Evolutionary conservation across 768 basidiomycete species (phyloP), one percentile per base, ranked within the genome.

Genomic region (Termitomyces eurrhizus): DNA sequence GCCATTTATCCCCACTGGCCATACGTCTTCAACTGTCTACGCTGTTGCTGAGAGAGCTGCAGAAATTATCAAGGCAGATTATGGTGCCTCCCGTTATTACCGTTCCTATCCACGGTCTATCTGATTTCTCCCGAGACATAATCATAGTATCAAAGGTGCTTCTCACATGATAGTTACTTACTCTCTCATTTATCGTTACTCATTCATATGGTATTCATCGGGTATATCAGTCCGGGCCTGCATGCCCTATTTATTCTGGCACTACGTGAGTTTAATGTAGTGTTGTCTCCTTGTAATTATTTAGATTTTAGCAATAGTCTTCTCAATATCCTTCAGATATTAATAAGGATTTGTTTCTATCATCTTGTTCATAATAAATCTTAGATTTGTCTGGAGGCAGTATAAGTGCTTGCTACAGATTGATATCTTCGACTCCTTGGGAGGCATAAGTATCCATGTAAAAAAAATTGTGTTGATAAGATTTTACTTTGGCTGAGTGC

Each of bases 41-140:
- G 64, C 60, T 11, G 52, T 68, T 16, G 68, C 67, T 3, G 68
- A 69, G 39, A 56, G 65, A 45, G 63, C 65, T 60, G 68, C 79
- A 16, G 67, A 67, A 35, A 45, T 68, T 29, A 65, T 67, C 48
- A 67, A 63, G 36, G 58, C 51, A 36, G 58, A 51, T n/a, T 52
- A 59, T 35, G 7, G 24, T 32, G 29, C 39, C 29, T 52, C 37
- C 36, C 32, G 52, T 36, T 3, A 52, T 11, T 52, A 52, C 39
- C 14, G 13, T 13, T 21, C 12, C 46, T 37, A 48, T 39, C 16
- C 16, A 4, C 41, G 6, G 24, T 29, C 50, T 51, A 8, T 7
- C 35, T 52, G 3, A 32, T 26, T 21, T 16, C 32, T 29, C 29
- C 3, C 29, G 29, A 29, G 29, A 2, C 29, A 29, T 29, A 29